Percentiles rank a stretch among this genome's conserved stretches.
Conservation (phyloP, 768 basidiomycete species). For the Trametes elegans region DNA sequence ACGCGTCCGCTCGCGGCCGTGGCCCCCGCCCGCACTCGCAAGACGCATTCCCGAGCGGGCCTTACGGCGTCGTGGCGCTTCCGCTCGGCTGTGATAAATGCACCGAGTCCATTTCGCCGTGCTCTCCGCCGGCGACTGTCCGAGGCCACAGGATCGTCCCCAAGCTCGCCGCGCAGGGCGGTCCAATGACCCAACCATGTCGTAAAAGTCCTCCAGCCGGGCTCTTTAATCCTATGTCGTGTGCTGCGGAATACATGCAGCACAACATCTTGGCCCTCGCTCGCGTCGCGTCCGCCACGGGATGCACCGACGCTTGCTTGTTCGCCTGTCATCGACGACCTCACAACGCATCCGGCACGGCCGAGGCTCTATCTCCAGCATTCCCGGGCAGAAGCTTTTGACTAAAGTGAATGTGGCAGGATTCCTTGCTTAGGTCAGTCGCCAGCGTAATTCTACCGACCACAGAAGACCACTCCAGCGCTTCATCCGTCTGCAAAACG, state of each 20-base stretch:
- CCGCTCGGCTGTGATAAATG: conserved; percentile 10
- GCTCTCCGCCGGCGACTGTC: not conserved
- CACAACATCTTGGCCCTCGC: too few species aligned
- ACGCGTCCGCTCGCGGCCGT: not conserved
- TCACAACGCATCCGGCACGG: not conserved
- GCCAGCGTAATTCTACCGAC: not conserved
- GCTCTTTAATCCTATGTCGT: not conserved
- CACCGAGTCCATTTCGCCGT: not conserved
- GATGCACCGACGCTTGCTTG: not conserved
- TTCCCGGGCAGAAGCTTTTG: too few species aligned
- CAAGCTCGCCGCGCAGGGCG: not conserved
- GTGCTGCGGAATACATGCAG: not conserved
- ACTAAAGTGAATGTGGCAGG: too few species aligned
- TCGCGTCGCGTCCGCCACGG: too few species aligned
- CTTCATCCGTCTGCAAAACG: conserved; percentile 4
- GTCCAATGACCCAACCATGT: conserved; percentile 11
- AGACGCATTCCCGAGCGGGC: not conserved
- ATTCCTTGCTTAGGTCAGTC: not conserved
- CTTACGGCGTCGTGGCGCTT: conserved; percentile 11
- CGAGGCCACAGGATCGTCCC: not conserved
- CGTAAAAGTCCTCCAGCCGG: conserved; percentile 11
- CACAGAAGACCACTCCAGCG: not conserved
- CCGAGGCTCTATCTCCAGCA: not conserved
- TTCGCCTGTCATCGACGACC: not conserved
- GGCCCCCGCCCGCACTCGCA: not conserved